phyloP scores from a whole-genome alignment of 1,139 yeast genomes.

The Debaryomyces sp. region DNA sequence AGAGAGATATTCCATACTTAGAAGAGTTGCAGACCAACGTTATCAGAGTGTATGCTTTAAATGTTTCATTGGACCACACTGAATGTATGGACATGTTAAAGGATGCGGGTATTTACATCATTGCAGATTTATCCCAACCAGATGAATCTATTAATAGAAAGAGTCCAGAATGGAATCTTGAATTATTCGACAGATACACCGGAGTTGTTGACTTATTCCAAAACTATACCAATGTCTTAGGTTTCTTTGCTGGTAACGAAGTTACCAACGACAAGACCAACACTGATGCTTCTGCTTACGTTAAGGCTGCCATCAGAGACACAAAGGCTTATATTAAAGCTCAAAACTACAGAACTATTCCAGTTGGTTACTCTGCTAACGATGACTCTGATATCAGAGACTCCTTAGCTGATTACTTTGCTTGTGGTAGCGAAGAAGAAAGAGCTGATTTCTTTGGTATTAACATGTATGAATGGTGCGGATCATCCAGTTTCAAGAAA shows the following conservation, averaged over 20 bases:
- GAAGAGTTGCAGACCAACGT: slow-evolving; percentile 64
- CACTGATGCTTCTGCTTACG: slow-evolving; percentile 81
- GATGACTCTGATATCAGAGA: slow-evolving; percentile 76
- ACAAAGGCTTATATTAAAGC: slow-evolving; percentile 71
- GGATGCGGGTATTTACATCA: slow-evolving; percentile 78
- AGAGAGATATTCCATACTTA: slow-evolving; percentile 78
- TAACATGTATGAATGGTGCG: slow-evolving; percentile 98
- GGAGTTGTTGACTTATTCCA: slow-evolving; percentile 75
- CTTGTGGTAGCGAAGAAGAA: slow-evolving; percentile 66
- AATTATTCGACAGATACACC: slow-evolving; percentile 70
- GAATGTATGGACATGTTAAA: slow-evolving; percentile 66
- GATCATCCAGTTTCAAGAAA: slow-evolving; percentile 57
- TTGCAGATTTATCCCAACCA: slow-evolving; percentile 78
- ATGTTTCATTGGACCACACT: slow-evolving; percentile 63
- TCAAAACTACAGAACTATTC: slow-evolving; percentile 69
- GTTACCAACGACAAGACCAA: slow-evolving; percentile 74
- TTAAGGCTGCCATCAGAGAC: slow-evolving; percentile 88
- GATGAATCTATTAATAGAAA: slow-evolving; percentile 61
- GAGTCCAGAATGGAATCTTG: slow-evolving; percentile 63
- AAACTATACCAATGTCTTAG: slow-evolving; percentile 72
- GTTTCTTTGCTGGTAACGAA: slow-evolving; percentile 93
- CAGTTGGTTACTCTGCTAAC: slow-evolving; percentile 89
- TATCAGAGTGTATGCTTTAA: slow-evolving; percentile 74
- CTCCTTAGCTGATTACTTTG: slow-evolving; percentile 76
- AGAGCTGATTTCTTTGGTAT: slow-evolving; percentile 91